Conservation (phyloP, 139 green algal genomes). For the Haematococcus lacustris region DNA sequence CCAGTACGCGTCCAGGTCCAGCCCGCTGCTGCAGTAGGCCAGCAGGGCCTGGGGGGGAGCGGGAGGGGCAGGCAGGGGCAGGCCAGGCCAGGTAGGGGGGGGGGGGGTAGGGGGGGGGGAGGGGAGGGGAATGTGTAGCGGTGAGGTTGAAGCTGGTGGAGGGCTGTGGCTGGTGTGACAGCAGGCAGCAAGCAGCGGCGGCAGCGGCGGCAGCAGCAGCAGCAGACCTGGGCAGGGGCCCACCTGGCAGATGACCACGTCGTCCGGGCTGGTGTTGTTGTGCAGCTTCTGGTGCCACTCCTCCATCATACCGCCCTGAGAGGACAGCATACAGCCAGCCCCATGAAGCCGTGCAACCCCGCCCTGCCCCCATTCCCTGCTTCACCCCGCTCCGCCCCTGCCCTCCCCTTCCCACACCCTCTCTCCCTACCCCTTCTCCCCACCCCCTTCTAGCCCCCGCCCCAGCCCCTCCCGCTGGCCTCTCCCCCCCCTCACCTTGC, state of each 20-base stretch:
- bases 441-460: too few relatives aligned
- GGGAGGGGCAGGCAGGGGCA: too few relatives aligned
- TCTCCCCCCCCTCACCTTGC: constrained; percentile 37
- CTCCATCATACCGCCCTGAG: constrained; percentile 65
- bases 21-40: constrained; percentile 10
- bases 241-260: constrained; percentile 68
- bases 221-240: too few relatives aligned
- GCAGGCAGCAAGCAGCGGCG: too few relatives aligned
- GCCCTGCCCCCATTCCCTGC: neutral
- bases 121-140: neutral
- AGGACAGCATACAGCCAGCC: too few relatives aligned
- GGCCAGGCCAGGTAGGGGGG: too few relatives aligned
- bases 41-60: constrained; percentile 10
- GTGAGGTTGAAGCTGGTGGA: neutral
- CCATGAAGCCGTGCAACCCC: too few relatives aligned
- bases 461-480: neutral
- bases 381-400: too few relatives aligned
- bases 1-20: constrained; percentile 39
- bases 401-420: too few relatives aligned
- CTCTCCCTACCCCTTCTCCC: too few relatives aligned
- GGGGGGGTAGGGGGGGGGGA: too few relatives aligned
- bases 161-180: neutral
- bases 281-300: constrained; percentile 85
- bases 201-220: too few relatives aligned
- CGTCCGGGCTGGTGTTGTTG: constrained; percentile 78